A percentile compares a stretch with the other conserved stretches of the same genome.
These are phyloP conservation scores for Apiotrichum mycotoxinovorans DNA, from an alignment of 1,284 basidiomycete genomes.

Conservation along the genomic window DNA sequence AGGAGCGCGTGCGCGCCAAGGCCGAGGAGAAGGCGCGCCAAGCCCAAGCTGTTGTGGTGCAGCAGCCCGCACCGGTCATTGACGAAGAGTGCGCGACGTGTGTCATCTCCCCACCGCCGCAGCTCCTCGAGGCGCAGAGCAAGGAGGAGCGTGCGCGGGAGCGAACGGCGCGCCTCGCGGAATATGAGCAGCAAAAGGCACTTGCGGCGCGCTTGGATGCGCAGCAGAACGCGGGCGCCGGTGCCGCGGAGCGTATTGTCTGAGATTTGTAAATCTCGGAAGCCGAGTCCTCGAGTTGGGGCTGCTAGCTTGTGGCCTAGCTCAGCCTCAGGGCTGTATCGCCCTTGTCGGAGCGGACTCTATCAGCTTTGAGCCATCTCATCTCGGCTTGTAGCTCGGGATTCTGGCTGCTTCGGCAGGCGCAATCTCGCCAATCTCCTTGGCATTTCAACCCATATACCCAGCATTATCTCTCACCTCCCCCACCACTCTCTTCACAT, in stretches of 20 bases:
- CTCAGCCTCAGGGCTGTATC: too few relatives aligned
- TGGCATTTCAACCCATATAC: too few relatives aligned
- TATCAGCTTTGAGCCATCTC: too few relatives aligned
- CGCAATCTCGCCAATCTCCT: too few relatives aligned
- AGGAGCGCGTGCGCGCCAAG: constrained; percentile 58
- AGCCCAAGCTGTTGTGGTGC: neutral
- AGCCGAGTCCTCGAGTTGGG: too few relatives aligned
- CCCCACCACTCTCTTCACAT: neutral
- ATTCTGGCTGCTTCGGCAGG: too few relatives aligned
- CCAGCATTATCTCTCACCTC: constrained; percentile 1
- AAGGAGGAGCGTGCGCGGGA: constrained; percentile 32
- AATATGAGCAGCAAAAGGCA: constrained; percentile 41
- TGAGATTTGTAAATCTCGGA: too few relatives aligned
- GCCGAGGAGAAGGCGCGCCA: constrained; percentile 18
- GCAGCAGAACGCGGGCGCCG: constrained; percentile 14
- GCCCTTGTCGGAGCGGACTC: too few relatives aligned
- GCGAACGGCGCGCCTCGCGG: constrained; percentile 28
- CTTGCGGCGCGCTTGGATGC: constrained; percentile 26
- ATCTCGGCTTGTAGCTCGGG: too few relatives aligned
- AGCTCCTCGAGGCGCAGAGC: constrained; percentile 37
- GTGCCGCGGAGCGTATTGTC: constrained; percentile 4
- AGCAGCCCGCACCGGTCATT: constrained; percentile 34
- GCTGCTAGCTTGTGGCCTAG: too few relatives aligned
- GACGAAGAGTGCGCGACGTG: constrained; percentile 45
- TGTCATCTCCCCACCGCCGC: constrained; percentile 39